Conservation (phyloP, 768 basidiomycete genomes). For the Russula griseocarnosa region DNA sequence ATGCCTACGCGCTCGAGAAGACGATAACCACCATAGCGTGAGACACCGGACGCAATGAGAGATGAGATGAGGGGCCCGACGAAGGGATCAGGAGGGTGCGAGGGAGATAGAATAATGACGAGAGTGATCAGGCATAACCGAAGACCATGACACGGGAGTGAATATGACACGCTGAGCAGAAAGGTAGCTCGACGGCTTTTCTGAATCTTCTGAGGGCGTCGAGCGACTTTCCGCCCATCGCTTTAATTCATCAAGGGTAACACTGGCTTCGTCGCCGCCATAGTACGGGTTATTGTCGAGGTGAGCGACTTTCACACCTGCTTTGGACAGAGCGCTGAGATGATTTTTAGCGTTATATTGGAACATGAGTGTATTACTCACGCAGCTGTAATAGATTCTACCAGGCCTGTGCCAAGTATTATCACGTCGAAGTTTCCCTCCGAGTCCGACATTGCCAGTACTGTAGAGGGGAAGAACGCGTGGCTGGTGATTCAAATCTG, state of each 20-base stretch:
- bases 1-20: conserved; percentile 69
- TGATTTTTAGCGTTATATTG: conserved; percentile 14
- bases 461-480: too few species aligned
- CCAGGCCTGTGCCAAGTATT: conserved; percentile 73
- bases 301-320: conserved; percentile 84
- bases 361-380: conserved; percentile 42
- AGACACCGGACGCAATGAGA: conserved; percentile 76
- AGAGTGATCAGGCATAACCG: conserved; percentile 47
- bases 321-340: conserved; percentile 78
- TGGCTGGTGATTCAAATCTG: neutral
- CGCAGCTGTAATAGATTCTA: conserved; percentile 87
- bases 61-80: conserved; percentile 74
- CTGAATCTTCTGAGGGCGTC: conserved; percentile 20
- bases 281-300: conserved; percentile 83
- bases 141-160: conserved; percentile 44
- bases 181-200: conserved; percentile 29
- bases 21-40: conserved; percentile 88
- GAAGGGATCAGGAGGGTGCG: conserved; percentile 81
- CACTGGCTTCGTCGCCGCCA: conserved; percentile 74
- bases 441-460: conserved; percentile 11
- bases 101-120: conserved; percentile 84
- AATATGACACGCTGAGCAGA: conserved; percentile 35
- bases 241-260: conserved; percentile 76
- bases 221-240: conserved; percentile 55
- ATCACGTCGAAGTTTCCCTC: conserved; percentile 57